Evolutionary conservation across 352 stramenopile genomes (phyloP), one percentile per base, ranked within the genome.

Genomic region (Phytopythium sindhum): DNA sequence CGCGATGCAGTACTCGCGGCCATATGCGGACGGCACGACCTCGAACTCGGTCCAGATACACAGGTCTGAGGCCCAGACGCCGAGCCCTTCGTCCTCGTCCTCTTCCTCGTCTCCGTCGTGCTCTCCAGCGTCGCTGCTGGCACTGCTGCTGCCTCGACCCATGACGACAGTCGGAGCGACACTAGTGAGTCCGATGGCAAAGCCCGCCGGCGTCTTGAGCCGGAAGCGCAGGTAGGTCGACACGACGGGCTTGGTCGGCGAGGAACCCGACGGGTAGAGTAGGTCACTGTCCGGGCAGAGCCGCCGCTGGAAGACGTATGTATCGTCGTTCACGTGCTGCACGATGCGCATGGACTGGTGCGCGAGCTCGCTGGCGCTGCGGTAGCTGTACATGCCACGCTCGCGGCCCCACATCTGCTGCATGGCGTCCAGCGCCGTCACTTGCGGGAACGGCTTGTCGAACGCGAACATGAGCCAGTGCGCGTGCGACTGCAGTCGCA

Each of bases 301-400:
- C 24, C 68, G 65, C 26, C 66, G 62, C 15, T 62, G 57, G 17
- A 88, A 71, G 29, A 72, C 65, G 60, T 82, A 88, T 8, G 77
- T 83, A 58, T 88, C 77, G 47, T 84, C 68, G 63, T 86, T 86
- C 29, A 86, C 57, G 29, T 67, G 31, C 61, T 86, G 76, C 35
- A 76, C 63, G 12, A 88, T 48, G 15, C 58, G 44, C 69, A 75
- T 70, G 7, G 63, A 60, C 63, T 81, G 75, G 5, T 42, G 67
- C 9, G 72, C 67, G 26, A 63, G 47, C 39, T 83, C 60, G 26
- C 48, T 31, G 1, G 50, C 31, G 17, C 37, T 73, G 19, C 77
- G 69, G 57, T 89, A 86, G 55, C 66, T 76, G 37, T 77, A 56
- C 63, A 80, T 72, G 23, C 65, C 60, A 23, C 71, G 48, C 14